These are phyloP conservation scores for Suillus americanus DNA, from an alignment of 768 basidiomycete species.

Conservation along the genomic window DNA sequence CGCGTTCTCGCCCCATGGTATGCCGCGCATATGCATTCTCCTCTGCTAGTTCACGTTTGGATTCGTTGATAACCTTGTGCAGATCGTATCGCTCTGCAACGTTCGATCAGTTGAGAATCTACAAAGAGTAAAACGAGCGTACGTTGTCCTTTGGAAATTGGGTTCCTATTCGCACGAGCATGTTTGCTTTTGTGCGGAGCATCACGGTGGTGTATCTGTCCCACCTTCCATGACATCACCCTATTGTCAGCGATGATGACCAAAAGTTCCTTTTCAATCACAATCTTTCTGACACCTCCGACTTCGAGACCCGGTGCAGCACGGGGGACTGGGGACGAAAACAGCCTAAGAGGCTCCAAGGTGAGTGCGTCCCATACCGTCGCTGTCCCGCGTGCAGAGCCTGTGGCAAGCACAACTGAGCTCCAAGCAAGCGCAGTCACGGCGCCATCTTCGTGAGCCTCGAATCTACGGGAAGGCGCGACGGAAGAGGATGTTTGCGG, in stretches of 20 bases:
- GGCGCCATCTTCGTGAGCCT: conserved; percentile 63
- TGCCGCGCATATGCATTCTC: conserved; percentile 42
- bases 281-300: conserved; percentile 54
- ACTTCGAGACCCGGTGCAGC: conserved; percentile 32
- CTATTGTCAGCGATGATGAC: conserved; percentile 59
- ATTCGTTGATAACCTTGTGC: conserved; percentile 61
- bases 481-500: conserved; percentile 14
- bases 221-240: conserved; percentile 70
- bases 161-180: conserved; percentile 24
- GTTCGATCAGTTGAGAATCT: conserved; percentile 1
- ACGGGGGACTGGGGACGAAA: conserved; percentile 47
- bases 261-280: conserved; percentile 53
- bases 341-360: conserved; percentile 54
- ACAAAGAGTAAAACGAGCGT: conserved; percentile 19
- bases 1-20: conserved; percentile 48
- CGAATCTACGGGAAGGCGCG: conserved; percentile 48
- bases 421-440: conserved; percentile 68
- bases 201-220: conserved; percentile 34
- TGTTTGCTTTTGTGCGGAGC: conserved; percentile 33
- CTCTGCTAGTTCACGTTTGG: conserved; percentile 48
- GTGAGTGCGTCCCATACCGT: conserved; percentile 68
- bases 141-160: conserved; percentile 47
- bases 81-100: conserved; percentile 64
- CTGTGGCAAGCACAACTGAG: conserved; percentile 58
- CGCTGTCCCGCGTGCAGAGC: conserved; percentile 60